Conservation (phyloP, 2,329 filamentous ascomycete species). For the Periconia sp. region DNA sequence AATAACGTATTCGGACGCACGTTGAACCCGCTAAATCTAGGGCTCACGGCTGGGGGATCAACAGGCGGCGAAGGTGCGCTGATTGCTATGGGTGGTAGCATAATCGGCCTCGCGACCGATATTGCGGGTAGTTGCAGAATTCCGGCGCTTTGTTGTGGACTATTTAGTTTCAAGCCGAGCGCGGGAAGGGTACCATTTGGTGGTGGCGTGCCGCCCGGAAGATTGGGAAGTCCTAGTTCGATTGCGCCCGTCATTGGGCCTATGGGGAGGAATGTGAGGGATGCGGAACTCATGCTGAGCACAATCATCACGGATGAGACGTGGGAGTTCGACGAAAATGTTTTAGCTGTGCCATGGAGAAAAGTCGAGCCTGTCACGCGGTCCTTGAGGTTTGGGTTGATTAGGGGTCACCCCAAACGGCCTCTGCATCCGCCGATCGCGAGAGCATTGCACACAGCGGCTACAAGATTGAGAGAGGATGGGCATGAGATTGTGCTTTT, state of each 20-base stretch:
- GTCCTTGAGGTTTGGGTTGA: slow-evolving; percentile 51
- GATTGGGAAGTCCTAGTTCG: slow-evolving; percentile 29
- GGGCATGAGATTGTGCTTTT: slow-evolving; percentile 49
- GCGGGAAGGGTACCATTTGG: slow-evolving; percentile 53
- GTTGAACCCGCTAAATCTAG: slow-evolving; percentile 64
- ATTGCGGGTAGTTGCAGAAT: slow-evolving; percentile 69
- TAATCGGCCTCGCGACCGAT: slow-evolving; percentile 66
- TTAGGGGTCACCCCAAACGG: slow-evolving; percentile 51
- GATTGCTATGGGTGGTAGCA: slow-evolving; percentile 59
- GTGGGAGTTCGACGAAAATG: slow-evolving; percentile 50
- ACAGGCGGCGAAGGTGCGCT: slow-evolving; percentile 67
- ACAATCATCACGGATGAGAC: slow-evolving; percentile 44
- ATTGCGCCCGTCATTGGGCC: slow-evolving; percentile 49
- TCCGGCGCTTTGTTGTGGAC: slow-evolving; percentile 72
- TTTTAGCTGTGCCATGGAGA: slow-evolving; percentile 52
- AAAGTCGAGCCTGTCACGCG: slow-evolving; percentile 15
- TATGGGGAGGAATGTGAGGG: slow-evolving; percentile 45
- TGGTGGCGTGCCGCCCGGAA: slow-evolving; percentile 29
- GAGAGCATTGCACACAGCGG: slow-evolving; percentile 47
- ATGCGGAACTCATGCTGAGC: slow-evolving; percentile 47
- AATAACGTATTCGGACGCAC: slow-evolving; percentile 66
- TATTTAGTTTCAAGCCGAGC: slow-evolving; percentile 55
- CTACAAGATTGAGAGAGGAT: slow-evolving; percentile 40
- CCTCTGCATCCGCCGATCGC: slow-evolving; percentile 56
- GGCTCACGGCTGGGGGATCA: slow-evolving; percentile 64